These are phyloP conservation scores for Biscutella auriculata DNA, from an alignment of 441 rosid species.

Conservation along the genomic window DNA sequence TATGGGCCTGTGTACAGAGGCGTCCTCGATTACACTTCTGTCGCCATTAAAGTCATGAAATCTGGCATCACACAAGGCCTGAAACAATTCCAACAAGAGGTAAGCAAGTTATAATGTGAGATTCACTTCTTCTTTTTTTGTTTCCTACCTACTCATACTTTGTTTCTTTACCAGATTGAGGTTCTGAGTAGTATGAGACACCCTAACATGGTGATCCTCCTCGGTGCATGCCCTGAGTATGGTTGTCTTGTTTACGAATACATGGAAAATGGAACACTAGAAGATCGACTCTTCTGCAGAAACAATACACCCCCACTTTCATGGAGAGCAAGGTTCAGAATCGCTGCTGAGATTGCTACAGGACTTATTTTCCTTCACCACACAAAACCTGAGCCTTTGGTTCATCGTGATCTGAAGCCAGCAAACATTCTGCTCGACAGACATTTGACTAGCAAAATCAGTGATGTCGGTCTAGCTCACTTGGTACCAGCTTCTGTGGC, in stretches of 20 bases:
- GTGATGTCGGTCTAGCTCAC: conserved; percentile 87
- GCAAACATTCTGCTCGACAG: conserved; percentile 84
- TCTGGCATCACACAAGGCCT: too few species aligned
- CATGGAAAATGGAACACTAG: conserved; percentile 90
- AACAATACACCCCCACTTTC: conserved; percentile 54
- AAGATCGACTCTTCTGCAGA: conserved; percentile 66
- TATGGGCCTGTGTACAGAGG: conserved; percentile 87
- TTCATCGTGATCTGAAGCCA: conserved; percentile 86
- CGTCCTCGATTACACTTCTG: conserved; percentile 61
- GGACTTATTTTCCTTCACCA: conserved; percentile 79
- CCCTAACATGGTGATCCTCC: conserved; percentile 89
- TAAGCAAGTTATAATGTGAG: too few species aligned
- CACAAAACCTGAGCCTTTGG: conserved; percentile 86
- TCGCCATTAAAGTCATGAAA: conserved; percentile 82
- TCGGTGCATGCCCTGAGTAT: conserved; percentile 85
- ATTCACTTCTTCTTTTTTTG: too few species aligned
- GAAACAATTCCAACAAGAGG: conserved; percentile 97
- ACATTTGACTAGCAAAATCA: conserved; percentile 78
- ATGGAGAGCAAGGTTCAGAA: conserved; percentile 79
- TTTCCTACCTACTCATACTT: too few species aligned
- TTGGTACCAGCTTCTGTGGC: conserved; percentile 80
- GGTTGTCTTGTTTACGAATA: conserved; percentile 83
- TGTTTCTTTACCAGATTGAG: too few species aligned
- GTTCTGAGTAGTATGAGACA: conserved; percentile 85
- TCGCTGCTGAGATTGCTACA: conserved; percentile 82